phyloP scores from a whole-genome alignment of 2,329 filamentous ascomycete species.

The Colletotrichum godetiae region DNA sequence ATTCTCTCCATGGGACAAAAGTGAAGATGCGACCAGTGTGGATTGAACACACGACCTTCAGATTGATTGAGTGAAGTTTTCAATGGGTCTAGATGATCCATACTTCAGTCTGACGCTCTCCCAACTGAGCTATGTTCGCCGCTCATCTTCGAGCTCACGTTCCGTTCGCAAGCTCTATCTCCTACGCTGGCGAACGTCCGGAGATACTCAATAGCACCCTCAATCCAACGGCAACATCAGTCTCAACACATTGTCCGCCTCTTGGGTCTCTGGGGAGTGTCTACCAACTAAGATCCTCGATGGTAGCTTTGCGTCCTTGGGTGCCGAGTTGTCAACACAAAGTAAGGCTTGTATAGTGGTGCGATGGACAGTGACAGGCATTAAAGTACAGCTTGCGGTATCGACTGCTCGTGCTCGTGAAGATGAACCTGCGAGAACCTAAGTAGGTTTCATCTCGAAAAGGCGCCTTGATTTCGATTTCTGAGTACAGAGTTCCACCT shows the following conservation, averaged over 20 bases:
- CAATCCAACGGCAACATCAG: no score
- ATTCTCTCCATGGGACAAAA: neutral
- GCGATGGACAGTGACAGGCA: no score
- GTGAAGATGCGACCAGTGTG: constrained; percentile 32
- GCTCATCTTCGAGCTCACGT: neutral
- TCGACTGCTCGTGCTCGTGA: no score
- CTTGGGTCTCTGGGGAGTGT: neutral
- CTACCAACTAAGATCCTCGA: no score
- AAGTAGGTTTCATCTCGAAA: no score
- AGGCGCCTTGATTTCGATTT: no score
- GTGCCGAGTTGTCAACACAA: no score
- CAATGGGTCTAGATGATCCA: constrained; percentile 5
- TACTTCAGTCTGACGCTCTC: constrained; percentile 35
- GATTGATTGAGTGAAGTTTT: constrained; percentile 29
- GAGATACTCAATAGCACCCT: neutral
- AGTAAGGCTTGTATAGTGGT: no score
- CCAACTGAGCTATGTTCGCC: constrained; percentile 35
- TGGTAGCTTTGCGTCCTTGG: no score
- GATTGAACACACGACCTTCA: constrained; percentile 35
- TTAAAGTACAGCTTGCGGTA: no score
- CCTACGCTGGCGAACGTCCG: neutral
- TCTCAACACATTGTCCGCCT: neutral
- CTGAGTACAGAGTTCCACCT: neutral
- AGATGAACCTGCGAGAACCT: no score
- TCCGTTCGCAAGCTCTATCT: neutral